These are phyloP conservation scores for Lachancea sp. DNA, from an alignment of 805 yeast genomes.

Conservation along the genomic window DNA sequence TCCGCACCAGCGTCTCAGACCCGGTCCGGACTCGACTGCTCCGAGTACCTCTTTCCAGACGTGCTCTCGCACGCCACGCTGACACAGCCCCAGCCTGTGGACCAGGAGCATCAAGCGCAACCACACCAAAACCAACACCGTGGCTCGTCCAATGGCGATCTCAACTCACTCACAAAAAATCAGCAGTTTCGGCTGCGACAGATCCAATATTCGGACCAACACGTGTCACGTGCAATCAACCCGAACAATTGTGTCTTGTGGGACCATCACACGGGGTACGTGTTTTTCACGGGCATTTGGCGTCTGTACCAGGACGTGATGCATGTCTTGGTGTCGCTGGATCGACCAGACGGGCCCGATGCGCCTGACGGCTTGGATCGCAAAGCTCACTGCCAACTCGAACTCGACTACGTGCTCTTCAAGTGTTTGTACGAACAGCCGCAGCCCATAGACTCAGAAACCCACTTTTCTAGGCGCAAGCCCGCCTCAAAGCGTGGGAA, in stretches of 20 bases:
- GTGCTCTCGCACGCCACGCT: constrained; percentile 6
- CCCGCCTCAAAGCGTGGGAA: constrained; percentile 1
- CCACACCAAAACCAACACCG: background rate
- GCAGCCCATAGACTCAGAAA: constrained; percentile 1
- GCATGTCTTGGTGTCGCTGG: constrained; percentile 21
- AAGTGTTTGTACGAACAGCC: constrained; percentile 9
- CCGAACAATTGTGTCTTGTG: constrained; percentile 69
- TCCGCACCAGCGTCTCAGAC: constrained; percentile 1
- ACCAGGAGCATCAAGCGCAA: no score
- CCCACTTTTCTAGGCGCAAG: constrained; percentile 4
- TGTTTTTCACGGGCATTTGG: constrained; percentile 86
- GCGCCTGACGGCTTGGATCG: constrained; percentile 3
- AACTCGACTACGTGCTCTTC: constrained; percentile 10
- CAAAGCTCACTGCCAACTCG: constrained; percentile 10
- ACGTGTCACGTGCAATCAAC: constrained; percentile 19
- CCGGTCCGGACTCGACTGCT: constrained; percentile 25
- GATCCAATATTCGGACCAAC: constrained; percentile 14
- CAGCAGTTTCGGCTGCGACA: constrained; percentile 29
- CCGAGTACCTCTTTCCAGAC: constrained; percentile 28
- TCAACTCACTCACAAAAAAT: constrained; percentile 22
- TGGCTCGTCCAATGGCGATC: constrained; percentile 1
- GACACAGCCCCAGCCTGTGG: background rate
- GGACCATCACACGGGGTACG: constrained; percentile 81
- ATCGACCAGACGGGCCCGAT: constrained; percentile 6
- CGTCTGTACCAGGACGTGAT: constrained; percentile 40